These are phyloP conservation scores for Zoysia japonica DNA, from an alignment of 176 grass and related monocot species.

Conservation along the genomic window DNA sequence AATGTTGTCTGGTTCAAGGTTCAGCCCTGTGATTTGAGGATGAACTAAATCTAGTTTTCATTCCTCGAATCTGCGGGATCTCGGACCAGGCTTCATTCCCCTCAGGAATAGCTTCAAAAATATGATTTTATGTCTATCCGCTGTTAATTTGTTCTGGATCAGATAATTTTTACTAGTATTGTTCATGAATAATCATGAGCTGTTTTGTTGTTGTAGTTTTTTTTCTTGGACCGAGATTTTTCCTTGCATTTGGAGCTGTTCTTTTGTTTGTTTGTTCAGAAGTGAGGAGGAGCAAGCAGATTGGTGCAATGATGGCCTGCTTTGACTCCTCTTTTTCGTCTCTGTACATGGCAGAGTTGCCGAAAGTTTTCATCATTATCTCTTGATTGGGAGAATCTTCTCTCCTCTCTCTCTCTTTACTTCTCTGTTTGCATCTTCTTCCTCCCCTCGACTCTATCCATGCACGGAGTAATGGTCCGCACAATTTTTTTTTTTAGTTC, in stretches of 20 bases:
- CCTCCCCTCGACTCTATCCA: neutral
- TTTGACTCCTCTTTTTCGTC: slow-evolving; percentile 52
- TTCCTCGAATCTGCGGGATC: slow-evolving; percentile 36
- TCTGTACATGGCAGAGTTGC: slow-evolving; percentile 40
- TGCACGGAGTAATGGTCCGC: neutral
- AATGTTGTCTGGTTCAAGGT: slow-evolving; percentile 98
- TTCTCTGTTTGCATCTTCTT: slow-evolving; percentile 1
- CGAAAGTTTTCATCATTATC: slow-evolving; percentile 73
- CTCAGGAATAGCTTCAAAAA: slow-evolving; percentile 73
- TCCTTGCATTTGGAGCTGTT: slow-evolving; percentile 19
- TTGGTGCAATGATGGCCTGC: slow-evolving; percentile 74
- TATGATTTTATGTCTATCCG: neutral
- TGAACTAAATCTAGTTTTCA: neutral
- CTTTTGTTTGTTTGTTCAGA: slow-evolving; percentile 33
- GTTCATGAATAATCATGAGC: neutral
- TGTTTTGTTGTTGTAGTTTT: neutral
- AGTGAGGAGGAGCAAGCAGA: slow-evolving; percentile 37
- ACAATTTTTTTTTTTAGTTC: neutral
- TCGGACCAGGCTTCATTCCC: slow-evolving; percentile 99
- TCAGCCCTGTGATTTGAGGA: slow-evolving; percentile 30
- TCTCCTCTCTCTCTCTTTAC: slow-evolving; percentile 20
- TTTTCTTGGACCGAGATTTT: neutral
- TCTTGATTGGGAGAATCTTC: slow-evolving; percentile 56
- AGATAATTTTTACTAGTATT: neutral
- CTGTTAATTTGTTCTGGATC: neutral